Base-by-base conservation (phyloP, 257 asterid genomes). In the Nicotiana paniculata region DNA sequence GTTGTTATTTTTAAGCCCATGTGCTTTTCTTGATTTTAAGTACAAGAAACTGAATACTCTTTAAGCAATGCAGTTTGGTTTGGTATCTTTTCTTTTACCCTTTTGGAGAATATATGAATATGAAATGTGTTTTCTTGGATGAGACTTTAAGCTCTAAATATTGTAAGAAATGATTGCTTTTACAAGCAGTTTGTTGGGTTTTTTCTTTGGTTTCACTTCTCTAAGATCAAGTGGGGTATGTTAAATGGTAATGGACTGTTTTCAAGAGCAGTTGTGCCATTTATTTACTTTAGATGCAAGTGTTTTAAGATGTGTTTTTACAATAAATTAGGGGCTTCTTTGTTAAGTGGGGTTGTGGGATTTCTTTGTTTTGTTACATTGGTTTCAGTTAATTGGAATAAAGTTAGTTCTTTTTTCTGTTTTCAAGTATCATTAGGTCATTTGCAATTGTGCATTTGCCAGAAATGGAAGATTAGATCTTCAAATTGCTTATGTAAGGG, bases 111-210 rank as follows among this genome's bases (percentile, higher is more conserved):
- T 61, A 63, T 77, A 70, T 88, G 85, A 90, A 89, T 91, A 89
- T 89, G 89, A 87, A 87, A 88, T 90, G 92, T 88, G 91, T 85
- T 85, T 81, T 88, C 79, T 82, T 82, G 81, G 84, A 77, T 84
- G 83, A 86, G 87, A 69, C 86, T 87, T 91, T 86, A 90, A 88
- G 93, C 86, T 86, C 81, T 85, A 82, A 91, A 84, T 92, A 86
- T 82, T 24, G 8, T 0, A 70, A 87, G 86, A 90, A 82, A 91
- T 89, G 89, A 88, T 91, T 93, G 83, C 87, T 84, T 86, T 58
- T 70, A 15, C 84, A 81, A 57, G 86, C 84, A 77, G 58, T 85
- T 86, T 90, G 81, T 81, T 87, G 85, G 88, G 81, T 83, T 86
- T 85, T 43, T 83, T 81, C 87, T 86, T 87, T 86, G 74, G 90